Conservation (phyloP, 1,284 basidiomycete species). For the Microbotryum lychnidis-dioicae region DNA sequence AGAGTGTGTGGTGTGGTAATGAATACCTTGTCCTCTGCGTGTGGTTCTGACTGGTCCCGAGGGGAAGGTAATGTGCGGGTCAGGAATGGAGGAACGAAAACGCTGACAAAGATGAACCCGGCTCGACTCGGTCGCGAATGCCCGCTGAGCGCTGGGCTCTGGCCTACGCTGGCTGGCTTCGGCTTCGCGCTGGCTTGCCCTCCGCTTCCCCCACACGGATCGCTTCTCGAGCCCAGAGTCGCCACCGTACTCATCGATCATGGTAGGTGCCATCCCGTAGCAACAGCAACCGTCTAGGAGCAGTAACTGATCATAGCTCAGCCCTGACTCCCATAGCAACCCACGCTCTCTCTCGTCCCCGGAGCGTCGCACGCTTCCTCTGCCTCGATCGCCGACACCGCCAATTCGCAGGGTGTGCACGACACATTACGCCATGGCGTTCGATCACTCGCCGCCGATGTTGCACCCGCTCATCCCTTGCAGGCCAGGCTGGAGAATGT, state of each 20-base stretch:
- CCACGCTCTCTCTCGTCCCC: constrained; percentile 61
- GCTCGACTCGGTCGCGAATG: too few relatives aligned
- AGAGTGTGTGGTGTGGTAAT: neutral
- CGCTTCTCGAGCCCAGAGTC: neutral
- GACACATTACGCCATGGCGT: constrained; percentile 69
- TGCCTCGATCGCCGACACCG: constrained; percentile 59
- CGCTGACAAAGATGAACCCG: too few relatives aligned
- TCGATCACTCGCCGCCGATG: constrained; percentile 62
- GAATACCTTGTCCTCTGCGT: too few relatives aligned
- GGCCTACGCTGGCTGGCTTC: too few relatives aligned
- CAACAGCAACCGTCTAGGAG: too few relatives aligned
- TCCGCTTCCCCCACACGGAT: neutral
- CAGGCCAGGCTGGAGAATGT: constrained; percentile 62
- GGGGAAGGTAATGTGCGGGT: too few relatives aligned
- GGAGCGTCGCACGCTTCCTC: constrained; percentile 44
- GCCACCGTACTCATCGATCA: neutral
- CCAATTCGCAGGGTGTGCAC: constrained; percentile 64
- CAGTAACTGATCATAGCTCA: neutral
- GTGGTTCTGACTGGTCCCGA: neutral
- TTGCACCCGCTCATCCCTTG: constrained; percentile 51
- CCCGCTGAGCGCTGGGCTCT: too few relatives aligned
- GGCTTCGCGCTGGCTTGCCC: neutral
- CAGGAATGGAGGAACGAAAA: too few relatives aligned
- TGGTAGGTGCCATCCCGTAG: neutral
- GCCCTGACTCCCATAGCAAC: constrained; percentile 46